Evolutionary conservation across 2,329 filamentous ascomycete genomes (phyloP).

Genomic region (Dothideomycetes sp.): DNA sequence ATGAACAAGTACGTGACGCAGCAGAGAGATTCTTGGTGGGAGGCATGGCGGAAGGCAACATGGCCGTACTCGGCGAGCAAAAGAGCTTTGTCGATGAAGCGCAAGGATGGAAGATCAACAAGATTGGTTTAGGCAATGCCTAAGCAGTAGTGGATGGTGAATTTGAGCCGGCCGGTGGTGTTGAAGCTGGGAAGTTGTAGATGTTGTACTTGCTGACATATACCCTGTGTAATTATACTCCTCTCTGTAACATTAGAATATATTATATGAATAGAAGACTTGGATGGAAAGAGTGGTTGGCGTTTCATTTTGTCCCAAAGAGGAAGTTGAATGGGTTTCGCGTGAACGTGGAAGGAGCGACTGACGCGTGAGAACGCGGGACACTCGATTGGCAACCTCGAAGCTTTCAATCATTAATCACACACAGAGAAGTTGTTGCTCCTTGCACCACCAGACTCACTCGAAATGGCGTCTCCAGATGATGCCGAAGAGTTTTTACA

Average conservation of each 20-base stretch:
- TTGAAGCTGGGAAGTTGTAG: slow-evolving; percentile 5
- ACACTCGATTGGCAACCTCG: no score
- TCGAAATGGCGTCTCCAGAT: slow-evolving; percentile 12
- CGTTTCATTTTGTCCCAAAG: neutral
- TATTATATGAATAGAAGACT: neutral
- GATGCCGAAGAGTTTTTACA: slow-evolving; percentile 14
- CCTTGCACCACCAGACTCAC: neutral
- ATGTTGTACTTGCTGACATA: slow-evolving; percentile 7
- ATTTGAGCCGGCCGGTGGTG: slow-evolving; percentile 18
- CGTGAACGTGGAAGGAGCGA: slow-evolving; percentile 5
- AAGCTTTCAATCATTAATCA: no score
- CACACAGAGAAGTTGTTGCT: neutral
- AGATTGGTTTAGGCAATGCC: slow-evolving; percentile 53
- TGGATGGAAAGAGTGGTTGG: neutral
- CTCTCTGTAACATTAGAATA: slow-evolving; percentile 11
- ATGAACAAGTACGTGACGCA: slow-evolving; percentile 67
- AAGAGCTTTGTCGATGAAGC: slow-evolving; percentile 57
- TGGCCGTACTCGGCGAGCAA: slow-evolving; percentile 73
- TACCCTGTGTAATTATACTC: slow-evolving; percentile 15
- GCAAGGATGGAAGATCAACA: slow-evolving; percentile 65
- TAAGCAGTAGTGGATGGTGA: slow-evolving; percentile 19
- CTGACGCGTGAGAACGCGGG: slow-evolving; percentile 9
- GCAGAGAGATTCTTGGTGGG: slow-evolving; percentile 66
- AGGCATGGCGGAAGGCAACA: slow-evolving; percentile 49
- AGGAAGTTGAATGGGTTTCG: slow-evolving; percentile 6